Evolutionary conservation across 257 asterid species (phyloP).

Genomic region (Coffea canephora): DNA sequence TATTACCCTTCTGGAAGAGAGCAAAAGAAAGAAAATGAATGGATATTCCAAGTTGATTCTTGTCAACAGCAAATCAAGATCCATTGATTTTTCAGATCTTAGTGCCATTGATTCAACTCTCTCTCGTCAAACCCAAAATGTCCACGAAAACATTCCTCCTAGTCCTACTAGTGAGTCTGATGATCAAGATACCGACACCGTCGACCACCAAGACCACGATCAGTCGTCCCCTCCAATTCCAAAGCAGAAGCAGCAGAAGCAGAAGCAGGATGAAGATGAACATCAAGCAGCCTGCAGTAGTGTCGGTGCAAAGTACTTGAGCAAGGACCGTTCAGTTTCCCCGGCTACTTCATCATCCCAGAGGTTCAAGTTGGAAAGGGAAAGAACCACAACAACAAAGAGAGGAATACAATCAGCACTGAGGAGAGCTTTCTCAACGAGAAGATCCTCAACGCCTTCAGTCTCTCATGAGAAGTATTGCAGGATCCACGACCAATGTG

Average conservation of each 20-base stretch:
- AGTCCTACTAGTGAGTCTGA: background rate
- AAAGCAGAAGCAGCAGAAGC: too few relatives aligned
- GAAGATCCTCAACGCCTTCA: slow-evolving; percentile 42
- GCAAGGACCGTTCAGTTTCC: slow-evolving; percentile 31
- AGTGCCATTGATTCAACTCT: background rate
- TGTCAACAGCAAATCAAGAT: slow-evolving; percentile 21
- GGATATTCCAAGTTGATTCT: slow-evolving; percentile 32
- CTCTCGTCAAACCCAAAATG: slow-evolving; percentile 1
- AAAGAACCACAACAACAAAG: slow-evolving; percentile 1
- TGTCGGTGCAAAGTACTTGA: slow-evolving; percentile 11
- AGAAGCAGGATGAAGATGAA: slow-evolving; percentile 14
- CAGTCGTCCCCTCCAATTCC: background rate
- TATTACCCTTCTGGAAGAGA: background rate
- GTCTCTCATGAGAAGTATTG: slow-evolving; percentile 41
- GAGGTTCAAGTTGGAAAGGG: slow-evolving; percentile 14
- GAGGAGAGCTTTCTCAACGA: slow-evolving; percentile 35
- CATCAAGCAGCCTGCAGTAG: background rate
- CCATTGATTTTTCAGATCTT: slow-evolving; percentile 33
- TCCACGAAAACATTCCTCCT: slow-evolving; percentile 9
- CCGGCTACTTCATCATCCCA: slow-evolving; percentile 19
- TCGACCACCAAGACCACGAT: background rate
- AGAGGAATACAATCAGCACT: slow-evolving; percentile 23
- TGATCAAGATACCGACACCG: slow-evolving; percentile 3
- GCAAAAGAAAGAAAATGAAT: slow-evolving; percentile 17
- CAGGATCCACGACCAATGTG: slow-evolving; percentile 48